Evolutionary conservation across 768 basidiomycete genomes (phyloP), one percentile per base, ranked within the genome.

Genomic region (Melanogaster broomeanus): DNA sequence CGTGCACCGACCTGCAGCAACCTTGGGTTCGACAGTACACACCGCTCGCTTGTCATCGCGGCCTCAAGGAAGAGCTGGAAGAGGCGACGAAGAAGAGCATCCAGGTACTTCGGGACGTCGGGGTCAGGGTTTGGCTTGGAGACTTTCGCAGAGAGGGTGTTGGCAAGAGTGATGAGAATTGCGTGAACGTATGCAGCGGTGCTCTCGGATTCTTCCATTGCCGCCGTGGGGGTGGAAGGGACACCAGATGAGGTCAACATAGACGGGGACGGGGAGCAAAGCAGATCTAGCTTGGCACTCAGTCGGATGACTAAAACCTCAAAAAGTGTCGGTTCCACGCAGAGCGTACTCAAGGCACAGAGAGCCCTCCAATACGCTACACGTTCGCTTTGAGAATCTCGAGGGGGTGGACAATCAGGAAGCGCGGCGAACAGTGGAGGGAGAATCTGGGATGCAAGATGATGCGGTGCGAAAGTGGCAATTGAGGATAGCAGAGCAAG

Each of bases 141-240:
- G 7, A 77, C 71, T 66, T 89, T 89, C 16, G 55, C 59, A 10
- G 69, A 60, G 15, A 98, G 67, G 0, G 87, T 83, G 37, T 83
- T 78, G 2, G 77, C 75, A 7, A 98, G 70, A 0, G 88, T 82
- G 43, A 79, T 74, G 43, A 98, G 77, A 28, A 98, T 77, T 27
- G 93, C 83, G 69, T 93, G 91, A 1, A 84, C 85, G 64, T 96
- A 98, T 11, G 93, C 89, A 0, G 90, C 83, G n/a, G 68, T 72
- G 12, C 83, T 78, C 64, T 94, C 88, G 2, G 59, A 33, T 31
- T 83, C 82, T 6, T 64, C 64, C 4, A 53, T 66, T 11, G n/a
- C 42, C 19, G 12, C 31, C 3, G 24, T 40, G 24, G 28, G 44
- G 19, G 31, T 30, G 7, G 28, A 11, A 2, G 57, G 42, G 49